Evolutionary conservation across 768 basidiomycete genomes (phyloP), one percentile per base, ranked within the genome.

Genomic region (Rhodocollybia butyracea): DNA sequence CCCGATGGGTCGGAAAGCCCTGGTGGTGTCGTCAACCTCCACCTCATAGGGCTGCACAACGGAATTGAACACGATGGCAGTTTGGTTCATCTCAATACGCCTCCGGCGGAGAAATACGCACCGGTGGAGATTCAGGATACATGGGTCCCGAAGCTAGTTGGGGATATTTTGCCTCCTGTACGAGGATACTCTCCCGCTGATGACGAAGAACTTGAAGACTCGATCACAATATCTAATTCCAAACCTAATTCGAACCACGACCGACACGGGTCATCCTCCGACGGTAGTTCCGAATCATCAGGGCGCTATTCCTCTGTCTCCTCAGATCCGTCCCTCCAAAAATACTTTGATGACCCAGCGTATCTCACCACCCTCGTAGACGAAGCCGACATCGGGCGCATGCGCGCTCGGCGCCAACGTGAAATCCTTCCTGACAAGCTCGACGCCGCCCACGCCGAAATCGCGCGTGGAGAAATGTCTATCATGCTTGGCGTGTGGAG

Each of bases 391-490:
- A 73, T 85, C 13, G 83, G 79, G 2, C 69, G 74, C 21, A 75
- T 79, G 8, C 74, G 85, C 2, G 65, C 83, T 2, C 72, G 81
- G 48, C 69, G 85, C 22, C 84, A 87, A 59, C 72, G 67, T 15
- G 63, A 70, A 30, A 79, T 67, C 7, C 63, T 65, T 2, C 69
- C 71, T 0, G 34, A 36, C n/a, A 46, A 54, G 31, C 62, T 86
- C 26, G 76, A 78, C 46, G 50, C 61, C 3, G 38, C 82, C 3
- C 82, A 83, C 57, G 75, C 77, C 2, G 83, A 85, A 68, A 78
- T 87, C 52, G 86, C 85, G 2, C 76, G 84, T 3, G 86, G 84
- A 17, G 86, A 88, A 68, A 83, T 87, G 75, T 82, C 79, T 0
- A 79, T 87, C 48, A 79, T 85, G 6, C 69, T 86, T 13, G 83